Evolutionary conservation across 2,329 filamentous ascomycete species (phyloP).

Genomic region (Coniochaeta hoffmannii): DNA sequence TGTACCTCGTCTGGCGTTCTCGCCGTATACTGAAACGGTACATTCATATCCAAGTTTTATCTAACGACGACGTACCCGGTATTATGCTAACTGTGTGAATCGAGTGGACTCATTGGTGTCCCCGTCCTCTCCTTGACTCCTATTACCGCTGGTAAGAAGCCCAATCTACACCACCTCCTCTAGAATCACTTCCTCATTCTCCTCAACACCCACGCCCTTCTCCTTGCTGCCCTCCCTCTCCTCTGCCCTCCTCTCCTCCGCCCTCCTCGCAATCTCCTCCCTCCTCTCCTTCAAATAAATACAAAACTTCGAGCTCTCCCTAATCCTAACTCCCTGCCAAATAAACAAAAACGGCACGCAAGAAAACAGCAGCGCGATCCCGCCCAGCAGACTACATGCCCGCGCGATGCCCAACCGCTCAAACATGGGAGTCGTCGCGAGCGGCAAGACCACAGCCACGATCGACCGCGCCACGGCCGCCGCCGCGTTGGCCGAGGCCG

Average conservation of each 20-base stretch:
- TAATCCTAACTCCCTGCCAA: slow-evolving; percentile 46
- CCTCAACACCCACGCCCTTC: slow-evolving; percentile 28
- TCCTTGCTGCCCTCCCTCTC: not conserved
- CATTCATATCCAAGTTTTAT: too few relatives aligned
- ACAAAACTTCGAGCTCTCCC: slow-evolving; percentile 53
- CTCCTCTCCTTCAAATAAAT: slow-evolving; percentile 47
- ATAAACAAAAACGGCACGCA: slow-evolving; percentile 45
- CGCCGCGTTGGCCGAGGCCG: slow-evolving; percentile 47
- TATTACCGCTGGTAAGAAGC: too few relatives aligned
- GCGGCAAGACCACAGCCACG: slow-evolving; percentile 47
- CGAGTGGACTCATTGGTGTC: too few relatives aligned
- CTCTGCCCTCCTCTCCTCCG: slow-evolving; percentile 24
- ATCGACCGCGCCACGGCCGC: slow-evolving; percentile 40
- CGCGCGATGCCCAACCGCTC: slow-evolving; percentile 35
- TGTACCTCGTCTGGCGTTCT: too few relatives aligned
- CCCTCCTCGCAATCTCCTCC: slow-evolving; percentile 33
- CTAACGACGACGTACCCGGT: too few relatives aligned
- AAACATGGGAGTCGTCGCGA: slow-evolving; percentile 47
- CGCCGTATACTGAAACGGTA: too few relatives aligned
- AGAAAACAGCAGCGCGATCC: slow-evolving; percentile 41
- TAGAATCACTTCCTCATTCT: too few relatives aligned
- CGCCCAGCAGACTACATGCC: slow-evolving; percentile 45
- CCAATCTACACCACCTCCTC: too few relatives aligned
- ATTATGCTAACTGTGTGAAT: too few relatives aligned
- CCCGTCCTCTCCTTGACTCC: too few relatives aligned